A percentile compares a stretch with the other conserved stretches of the same genome.
Evolutionary conservation across 805 yeast genomes (phyloP).

Genomic region (Saccharomycopsis sp.): DNA sequence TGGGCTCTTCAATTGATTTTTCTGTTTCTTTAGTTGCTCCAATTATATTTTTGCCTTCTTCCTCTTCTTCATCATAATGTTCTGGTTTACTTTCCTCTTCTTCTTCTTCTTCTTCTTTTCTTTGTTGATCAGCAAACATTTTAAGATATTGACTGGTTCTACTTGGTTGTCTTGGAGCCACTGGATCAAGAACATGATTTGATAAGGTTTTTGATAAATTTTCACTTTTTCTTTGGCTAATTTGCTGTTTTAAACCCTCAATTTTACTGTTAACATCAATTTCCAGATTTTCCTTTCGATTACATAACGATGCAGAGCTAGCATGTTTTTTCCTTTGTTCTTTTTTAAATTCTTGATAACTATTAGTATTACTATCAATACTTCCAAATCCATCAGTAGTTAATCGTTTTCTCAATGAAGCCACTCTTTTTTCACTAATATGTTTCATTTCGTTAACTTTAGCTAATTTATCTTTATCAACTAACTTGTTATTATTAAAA

Average conservation of each 20-base stretch:
- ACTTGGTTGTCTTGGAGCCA: conserved; percentile 2
- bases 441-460: conserved; percentile 7
- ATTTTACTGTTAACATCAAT: conserved; percentile 2
- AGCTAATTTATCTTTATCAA: conserved; percentile 17
- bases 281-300: background rate
- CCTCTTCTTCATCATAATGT: background rate
- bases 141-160: conserved; percentile 9
- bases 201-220: background rate
- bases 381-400: conserved; percentile 10
- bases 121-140: background rate
- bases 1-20: background rate
- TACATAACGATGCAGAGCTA: background rate
- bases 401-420: conserved; percentile 6
- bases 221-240: conserved; percentile 2
- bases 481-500: conserved; percentile 9
- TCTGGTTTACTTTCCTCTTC: background rate
- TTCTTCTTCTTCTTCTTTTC: background rate
- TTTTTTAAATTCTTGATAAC: conserved; percentile 2
- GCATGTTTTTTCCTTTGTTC: background rate
- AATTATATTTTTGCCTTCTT: background rate
- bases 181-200: conserved; percentile 1
- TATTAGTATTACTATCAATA: conserved; percentile 2
- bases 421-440: conserved; percentile 8
- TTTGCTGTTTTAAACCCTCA: conserved; percentile 7
- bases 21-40: background rate